A percentile compares a stretch with the other conserved stretches of the same genome.
These are phyloP conservation scores for Fusarium redolens DNA, from an alignment of 2,329 filamentous ascomycete genomes.

Conservation along the genomic window DNA sequence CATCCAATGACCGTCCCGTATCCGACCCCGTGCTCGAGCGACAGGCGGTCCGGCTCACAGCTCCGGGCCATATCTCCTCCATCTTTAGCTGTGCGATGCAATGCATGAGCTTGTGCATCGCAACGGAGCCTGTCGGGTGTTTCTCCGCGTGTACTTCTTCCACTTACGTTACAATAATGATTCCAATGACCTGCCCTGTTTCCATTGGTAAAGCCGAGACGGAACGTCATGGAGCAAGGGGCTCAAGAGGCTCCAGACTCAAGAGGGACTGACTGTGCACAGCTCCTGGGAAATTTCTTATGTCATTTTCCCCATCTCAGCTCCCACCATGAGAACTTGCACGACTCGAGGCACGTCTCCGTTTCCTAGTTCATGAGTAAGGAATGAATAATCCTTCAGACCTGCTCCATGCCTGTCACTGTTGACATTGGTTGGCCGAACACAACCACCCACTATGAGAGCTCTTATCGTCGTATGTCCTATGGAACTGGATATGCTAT, in stretches of 20 bases:
- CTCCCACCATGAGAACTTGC: constrained; percentile 5
- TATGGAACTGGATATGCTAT: background rate
- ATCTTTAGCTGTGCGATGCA: constrained; percentile 17
- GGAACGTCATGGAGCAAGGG: constrained; percentile 28
- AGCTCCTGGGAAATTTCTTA: background rate
- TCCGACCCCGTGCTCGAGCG: constrained; percentile 49
- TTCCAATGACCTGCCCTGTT: constrained; percentile 21
- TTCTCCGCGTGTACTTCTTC: constrained; percentile 19
- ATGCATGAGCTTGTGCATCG: constrained; percentile 18
- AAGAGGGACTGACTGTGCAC: background rate
- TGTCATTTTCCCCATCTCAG: constrained; percentile 17
- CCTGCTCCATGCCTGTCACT: background rate
- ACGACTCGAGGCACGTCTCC: background rate
- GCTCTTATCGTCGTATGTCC: background rate
- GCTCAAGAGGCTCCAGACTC: constrained; percentile 1
- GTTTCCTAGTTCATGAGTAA: constrained; percentile 11
- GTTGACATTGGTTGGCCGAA: background rate
- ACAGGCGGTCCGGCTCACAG: constrained; percentile 44
- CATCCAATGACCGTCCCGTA: constrained; percentile 46
- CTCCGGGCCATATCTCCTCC: constrained; percentile 19
- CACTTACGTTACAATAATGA: constrained; percentile 6
- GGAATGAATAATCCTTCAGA: background rate
- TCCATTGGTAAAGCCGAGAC: constrained; percentile 27
- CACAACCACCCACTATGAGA: background rate
- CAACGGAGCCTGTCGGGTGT: constrained; percentile 21